These are phyloP conservation scores for Tricholoma flavovirens DNA, from an alignment of 768 basidiomycete species.

Conservation along the genomic window DNA sequence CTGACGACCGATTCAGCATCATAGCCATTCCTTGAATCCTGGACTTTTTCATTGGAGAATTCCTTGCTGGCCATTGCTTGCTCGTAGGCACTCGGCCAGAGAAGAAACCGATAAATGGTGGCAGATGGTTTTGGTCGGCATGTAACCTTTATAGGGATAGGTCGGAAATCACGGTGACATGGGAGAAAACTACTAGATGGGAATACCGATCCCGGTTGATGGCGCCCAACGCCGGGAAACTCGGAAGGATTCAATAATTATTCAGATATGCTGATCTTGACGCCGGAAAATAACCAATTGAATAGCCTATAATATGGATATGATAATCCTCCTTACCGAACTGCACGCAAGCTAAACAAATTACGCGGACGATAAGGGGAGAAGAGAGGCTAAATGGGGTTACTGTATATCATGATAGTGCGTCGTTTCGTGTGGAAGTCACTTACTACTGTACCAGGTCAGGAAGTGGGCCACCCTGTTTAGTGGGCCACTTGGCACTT, in stretches of 20 bases:
- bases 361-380: too few species aligned
- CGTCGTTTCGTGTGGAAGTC: not conserved
- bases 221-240: not conserved
- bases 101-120: not conserved
- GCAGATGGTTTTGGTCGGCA: not conserved
- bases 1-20: slow-evolving; percentile 18
- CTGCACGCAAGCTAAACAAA: too few species aligned
- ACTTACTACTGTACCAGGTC: too few species aligned
- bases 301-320: too few species aligned
- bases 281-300: too few species aligned
- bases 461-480: too few species aligned
- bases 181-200: not conserved
- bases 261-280: too few species aligned
- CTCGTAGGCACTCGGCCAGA: not conserved
- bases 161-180: not conserved
- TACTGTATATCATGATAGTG: not conserved
- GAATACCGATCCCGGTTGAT: not conserved
- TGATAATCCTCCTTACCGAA: too few species aligned
- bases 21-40: slow-evolving; percentile 3
- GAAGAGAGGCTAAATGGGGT: too few species aligned
- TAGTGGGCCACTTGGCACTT: too few species aligned
- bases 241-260: not conserved
- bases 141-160: not conserved
- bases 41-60: slow-evolving; percentile 12
- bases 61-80: slow-evolving; percentile 1